A percentile compares a stretch with the other conserved stretches of the same genome.
Conservation (phyloP, 805 yeast species). For the Kluyveromyces siamensis region DNA sequence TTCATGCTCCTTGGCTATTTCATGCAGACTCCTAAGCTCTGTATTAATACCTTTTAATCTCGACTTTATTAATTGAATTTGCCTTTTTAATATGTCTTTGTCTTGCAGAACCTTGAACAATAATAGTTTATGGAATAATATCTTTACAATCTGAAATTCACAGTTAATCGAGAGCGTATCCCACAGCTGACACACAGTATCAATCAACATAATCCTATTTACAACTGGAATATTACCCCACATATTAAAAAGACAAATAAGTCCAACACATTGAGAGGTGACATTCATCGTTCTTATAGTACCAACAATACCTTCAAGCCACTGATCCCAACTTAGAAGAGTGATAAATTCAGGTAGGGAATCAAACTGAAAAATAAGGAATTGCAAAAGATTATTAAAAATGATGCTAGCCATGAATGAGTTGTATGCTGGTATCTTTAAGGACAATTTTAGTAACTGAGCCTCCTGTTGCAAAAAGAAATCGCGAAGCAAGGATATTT, state of each 20-base stretch:
- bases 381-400: conserved; percentile 20
- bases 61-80: conserved; percentile 3
- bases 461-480: conserved; percentile 18
- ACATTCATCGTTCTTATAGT: conserved; percentile 19
- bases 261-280: conserved; percentile 18
- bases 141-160: conserved; percentile 8
- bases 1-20: not conserved
- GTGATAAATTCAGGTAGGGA: conserved; percentile 4
- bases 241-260: conserved; percentile 20
- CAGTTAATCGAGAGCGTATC: conserved; percentile 10
- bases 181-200: conserved; percentile 12
- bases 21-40: not conserved
- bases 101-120: conserved; percentile 5
- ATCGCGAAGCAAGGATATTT: conserved; percentile 2
- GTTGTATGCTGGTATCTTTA: conserved; percentile 22
- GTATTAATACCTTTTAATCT: not conserved
- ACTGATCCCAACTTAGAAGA: conserved; percentile 19
- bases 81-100: not conserved
- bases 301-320: conserved; percentile 18
- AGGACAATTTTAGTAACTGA: conserved; percentile 12
- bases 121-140: conserved; percentile 6
- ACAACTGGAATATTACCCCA: conserved; percentile 19
- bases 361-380: conserved; percentile 14
- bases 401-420: conserved; percentile 17
- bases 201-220: conserved; percentile 4